Percentiles rank a stretch among this genome's conserved stretches.
Conservation (phyloP, 176 grass and related monocot genomes). For the Olyra latifolia region DNA sequence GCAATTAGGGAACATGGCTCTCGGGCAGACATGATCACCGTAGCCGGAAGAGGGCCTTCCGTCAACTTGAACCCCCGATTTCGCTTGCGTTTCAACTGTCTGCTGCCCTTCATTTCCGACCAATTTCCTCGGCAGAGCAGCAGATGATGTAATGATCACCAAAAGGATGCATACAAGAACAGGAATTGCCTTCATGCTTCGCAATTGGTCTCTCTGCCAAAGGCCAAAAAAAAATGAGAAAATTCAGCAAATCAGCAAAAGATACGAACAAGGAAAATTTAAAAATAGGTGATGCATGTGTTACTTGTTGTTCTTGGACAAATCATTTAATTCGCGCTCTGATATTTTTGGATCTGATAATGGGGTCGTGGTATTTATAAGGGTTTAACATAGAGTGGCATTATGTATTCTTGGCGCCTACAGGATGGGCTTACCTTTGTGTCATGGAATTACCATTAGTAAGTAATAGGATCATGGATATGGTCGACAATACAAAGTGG, state of each 20-base stretch:
- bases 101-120: background rate
- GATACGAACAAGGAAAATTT: background rate
- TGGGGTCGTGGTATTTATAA: slow-evolving; percentile 34
- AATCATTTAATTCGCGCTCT: background rate
- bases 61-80: background rate
- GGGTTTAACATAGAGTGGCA: background rate
- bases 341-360: background rate
- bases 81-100: background rate
- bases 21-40: slow-evolving; percentile 30
- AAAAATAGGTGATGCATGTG: background rate
- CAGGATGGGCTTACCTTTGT: background rate
- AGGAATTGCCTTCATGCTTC: slow-evolving; percentile 14
- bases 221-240: background rate
- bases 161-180: background rate
- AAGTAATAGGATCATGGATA: background rate
- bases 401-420: background rate
- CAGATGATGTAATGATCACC: background rate
- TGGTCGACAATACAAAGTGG: slow-evolving; percentile 22
- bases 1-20: slow-evolving; percentile 1
- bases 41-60: slow-evolving; percentile 4
- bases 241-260: background rate
- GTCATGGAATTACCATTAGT: background rate
- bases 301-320: background rate
- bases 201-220: background rate
- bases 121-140: slow-evolving; percentile 7